phyloP scores from a whole-genome alignment of 1,139 yeast species.

The Kurtzmaniella quercitrusa region DNA sequence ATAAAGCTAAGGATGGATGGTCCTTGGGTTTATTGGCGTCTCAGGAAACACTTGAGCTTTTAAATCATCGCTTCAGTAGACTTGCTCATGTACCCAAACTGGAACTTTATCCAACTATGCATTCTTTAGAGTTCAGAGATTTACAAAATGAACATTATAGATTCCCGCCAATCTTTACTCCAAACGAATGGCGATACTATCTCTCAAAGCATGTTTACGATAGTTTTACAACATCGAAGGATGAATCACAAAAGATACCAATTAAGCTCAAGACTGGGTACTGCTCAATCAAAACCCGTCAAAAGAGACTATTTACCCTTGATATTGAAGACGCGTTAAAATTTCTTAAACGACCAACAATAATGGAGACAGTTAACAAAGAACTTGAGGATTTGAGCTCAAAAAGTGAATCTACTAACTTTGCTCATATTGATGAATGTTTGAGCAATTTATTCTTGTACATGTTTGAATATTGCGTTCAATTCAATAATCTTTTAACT shows the following conservation, averaged over 20 bases:
- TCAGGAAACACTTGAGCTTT: not conserved
- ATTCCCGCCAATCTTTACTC: slow-evolving; percentile 5
- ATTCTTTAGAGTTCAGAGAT: not conserved
- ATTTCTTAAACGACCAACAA: slow-evolving; percentile 1
- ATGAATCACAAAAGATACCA: not conserved
- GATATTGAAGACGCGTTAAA: slow-evolving; percentile 5
- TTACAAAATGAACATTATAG: not conserved
- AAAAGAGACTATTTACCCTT: not conserved
- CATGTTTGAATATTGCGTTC: slow-evolving; percentile 6
- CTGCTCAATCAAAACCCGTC: not conserved
- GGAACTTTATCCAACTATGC: not conserved
- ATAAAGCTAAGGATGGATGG: too few relatives aligned
- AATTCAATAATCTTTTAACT: slow-evolving; percentile 2
- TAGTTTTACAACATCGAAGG: not conserved
- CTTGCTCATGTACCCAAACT: not conserved
- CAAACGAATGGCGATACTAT: slow-evolving; percentile 7
- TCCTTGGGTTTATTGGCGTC: not conserved
- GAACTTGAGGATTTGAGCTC: not conserved
- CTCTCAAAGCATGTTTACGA: not conserved
- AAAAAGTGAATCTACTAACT: not conserved
- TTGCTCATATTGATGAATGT: slow-evolving; percentile 3
- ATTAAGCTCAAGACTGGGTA: not conserved
- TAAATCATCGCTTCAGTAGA: not conserved
- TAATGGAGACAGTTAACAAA: not conserved
- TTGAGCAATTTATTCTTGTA: slow-evolving; percentile 2